Conservation (phyloP, 2,329 filamentous ascomycete genomes). For the Rutstroemia sp. region DNA sequence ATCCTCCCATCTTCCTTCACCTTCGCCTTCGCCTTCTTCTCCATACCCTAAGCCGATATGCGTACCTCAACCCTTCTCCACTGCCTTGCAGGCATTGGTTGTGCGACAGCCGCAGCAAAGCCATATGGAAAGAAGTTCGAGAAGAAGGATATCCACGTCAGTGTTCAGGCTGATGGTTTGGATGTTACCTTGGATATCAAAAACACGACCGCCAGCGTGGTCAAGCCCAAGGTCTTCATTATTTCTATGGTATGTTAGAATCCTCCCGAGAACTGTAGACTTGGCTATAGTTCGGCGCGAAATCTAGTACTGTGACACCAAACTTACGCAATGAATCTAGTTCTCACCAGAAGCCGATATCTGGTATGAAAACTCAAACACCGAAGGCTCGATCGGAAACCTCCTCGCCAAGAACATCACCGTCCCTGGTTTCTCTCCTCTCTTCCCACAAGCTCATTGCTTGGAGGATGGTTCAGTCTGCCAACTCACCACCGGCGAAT, state of each 20-base stretch:
- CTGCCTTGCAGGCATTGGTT: conserved; percentile 1
- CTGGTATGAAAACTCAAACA: conserved; percentile 49
- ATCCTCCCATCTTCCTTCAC: background rate
- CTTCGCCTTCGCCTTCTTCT: background rate
- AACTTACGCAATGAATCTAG: conserved; percentile 30
- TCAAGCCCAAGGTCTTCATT: conserved; percentile 51
- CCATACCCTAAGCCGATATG: background rate
- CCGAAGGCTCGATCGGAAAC: conserved; percentile 41
- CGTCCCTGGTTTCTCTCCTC: conserved; percentile 54
- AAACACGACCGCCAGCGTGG: background rate
- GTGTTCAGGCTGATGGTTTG: conserved; percentile 1
- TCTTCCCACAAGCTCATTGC: conserved; percentile 60
- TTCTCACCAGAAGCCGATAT: conserved; percentile 53
- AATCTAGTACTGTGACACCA: too few relatives aligned
- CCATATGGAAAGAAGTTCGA: background rate
- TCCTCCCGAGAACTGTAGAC: background rate
- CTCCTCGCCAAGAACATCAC: conserved; percentile 50
- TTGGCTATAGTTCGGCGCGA: background rate
- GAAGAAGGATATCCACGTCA: conserved; percentile 5
- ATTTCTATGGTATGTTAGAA: conserved; percentile 47
- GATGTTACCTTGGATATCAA: background rate
- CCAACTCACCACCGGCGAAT: conserved; percentile 60
- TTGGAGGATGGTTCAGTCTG: conserved; percentile 53
- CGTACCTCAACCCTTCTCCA: conserved; percentile 7
- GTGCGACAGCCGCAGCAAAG: conserved; percentile 1